Evolutionary conservation across 352 stramenopile species (phyloP).

Genomic region (Aphanomyces cochlioides): DNA sequence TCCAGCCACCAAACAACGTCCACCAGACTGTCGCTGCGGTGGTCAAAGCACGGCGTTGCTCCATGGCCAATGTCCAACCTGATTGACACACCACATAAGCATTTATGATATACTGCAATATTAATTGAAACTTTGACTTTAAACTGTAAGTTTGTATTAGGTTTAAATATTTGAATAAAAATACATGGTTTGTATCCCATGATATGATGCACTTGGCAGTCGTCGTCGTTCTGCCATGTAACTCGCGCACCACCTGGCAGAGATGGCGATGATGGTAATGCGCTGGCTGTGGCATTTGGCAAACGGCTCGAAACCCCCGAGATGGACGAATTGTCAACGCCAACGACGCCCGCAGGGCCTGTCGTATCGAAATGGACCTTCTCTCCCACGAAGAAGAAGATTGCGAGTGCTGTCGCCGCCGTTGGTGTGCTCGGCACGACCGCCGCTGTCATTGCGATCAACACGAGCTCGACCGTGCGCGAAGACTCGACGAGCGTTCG

Average conservation of each 20-base stretch:
- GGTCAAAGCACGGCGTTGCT: too few species aligned
- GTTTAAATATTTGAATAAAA: too few species aligned
- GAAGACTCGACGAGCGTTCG: background rate
- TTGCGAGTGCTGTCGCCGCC: background rate
- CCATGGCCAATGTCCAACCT: too few species aligned
- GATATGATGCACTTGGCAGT: background rate
- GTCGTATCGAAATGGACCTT: constrained; percentile 27
- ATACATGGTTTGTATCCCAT: background rate
- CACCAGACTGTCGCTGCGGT: too few species aligned
- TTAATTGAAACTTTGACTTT: too few species aligned
- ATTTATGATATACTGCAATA: too few species aligned
- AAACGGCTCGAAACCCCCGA: background rate
- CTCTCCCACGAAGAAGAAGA: constrained; percentile 28
- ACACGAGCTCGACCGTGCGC: background rate
- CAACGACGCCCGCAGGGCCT: constrained; percentile 13
- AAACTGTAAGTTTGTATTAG: too few species aligned
- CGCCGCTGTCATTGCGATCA: background rate
- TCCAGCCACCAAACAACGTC: too few species aligned
- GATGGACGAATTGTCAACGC: constrained; percentile 12
- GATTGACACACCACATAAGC: too few species aligned
- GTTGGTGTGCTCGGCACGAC: constrained; percentile 7
- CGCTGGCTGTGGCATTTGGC: background rate
- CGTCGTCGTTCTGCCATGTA: background rate
- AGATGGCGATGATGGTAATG: background rate
- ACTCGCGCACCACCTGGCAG: background rate